Evolutionary conservation across 768 basidiomycete genomes (phyloP).

Genomic region (Pleurotus platypus): DNA sequence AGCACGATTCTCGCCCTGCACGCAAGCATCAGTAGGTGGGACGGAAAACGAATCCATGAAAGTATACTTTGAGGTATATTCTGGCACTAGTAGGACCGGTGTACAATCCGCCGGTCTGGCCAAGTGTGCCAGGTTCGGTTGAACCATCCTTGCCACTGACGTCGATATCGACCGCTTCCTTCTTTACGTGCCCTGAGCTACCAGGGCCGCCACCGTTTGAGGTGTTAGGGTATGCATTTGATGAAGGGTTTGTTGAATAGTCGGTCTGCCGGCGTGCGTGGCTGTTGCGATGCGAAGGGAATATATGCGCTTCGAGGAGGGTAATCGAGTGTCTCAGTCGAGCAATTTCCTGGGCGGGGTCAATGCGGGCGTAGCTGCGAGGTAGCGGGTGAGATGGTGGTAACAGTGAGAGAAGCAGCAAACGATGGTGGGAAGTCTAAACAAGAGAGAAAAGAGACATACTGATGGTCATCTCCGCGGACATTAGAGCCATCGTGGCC

Average conservation of each 20-base stretch:
- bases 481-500: slow-evolving; percentile 56
- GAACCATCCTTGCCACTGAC: slow-evolving; percentile 3
- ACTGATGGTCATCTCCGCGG: slow-evolving; percentile 64
- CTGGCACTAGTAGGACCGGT: slow-evolving; percentile 77
- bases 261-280: slow-evolving; percentile 29
- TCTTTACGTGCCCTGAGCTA: slow-evolving; percentile 40
- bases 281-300: slow-evolving; percentile 37
- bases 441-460: slow-evolving; percentile 23
- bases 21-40: too few relatives aligned
- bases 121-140: slow-evolving; percentile 56
- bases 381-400: slow-evolving; percentile 8
- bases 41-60: slow-evolving; percentile 6
- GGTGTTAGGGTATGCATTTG: too few relatives aligned
- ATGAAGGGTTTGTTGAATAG: too few relatives aligned
- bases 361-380: slow-evolving; percentile 42
- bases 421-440: neutral
- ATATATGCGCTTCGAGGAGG: slow-evolving; percentile 61
- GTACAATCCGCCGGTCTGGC: slow-evolving; percentile 67
- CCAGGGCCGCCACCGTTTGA: neutral
- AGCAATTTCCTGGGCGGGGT: slow-evolving; percentile 65
- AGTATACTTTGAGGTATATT: slow-evolving; percentile 60
- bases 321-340: slow-evolving; percentile 65
- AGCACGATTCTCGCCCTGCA: slow-evolving; percentile 32
- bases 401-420: slow-evolving; percentile 2
- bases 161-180: slow-evolving; percentile 47